Evolutionary conservation across 306 rosid species (phyloP).

Genomic region (Quercus mongolica): DNA sequence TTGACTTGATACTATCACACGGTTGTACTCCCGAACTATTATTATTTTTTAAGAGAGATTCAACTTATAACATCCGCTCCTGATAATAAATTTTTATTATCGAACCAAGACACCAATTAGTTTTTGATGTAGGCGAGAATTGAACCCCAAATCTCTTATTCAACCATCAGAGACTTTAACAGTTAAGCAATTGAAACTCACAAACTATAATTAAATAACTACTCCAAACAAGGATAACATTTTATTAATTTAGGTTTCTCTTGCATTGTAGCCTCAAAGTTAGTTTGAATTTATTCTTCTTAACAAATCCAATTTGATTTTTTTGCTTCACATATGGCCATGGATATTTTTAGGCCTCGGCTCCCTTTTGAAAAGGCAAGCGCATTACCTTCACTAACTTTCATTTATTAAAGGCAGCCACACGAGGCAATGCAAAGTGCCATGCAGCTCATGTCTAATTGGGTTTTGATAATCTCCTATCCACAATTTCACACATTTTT

Average conservation of each 20-base stretch:
- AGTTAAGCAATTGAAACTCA: rapidly evolving
- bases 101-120: rapidly evolving
- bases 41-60: too few species aligned
- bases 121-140: rapidly evolving
- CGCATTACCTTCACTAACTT: background rate
- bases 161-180: rapidly evolving
- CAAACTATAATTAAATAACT: too few species aligned
- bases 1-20: too few species aligned
- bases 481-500: too few species aligned
- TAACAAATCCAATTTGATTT: background rate
- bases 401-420: background rate
- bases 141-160: too few species aligned
- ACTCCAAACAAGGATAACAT: too few species aligned
- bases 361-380: background rate
- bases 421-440: background rate
- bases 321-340: background rate
- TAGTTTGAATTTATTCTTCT: too few species aligned
- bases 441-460: background rate
- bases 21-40: too few species aligned
- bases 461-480: too few species aligned
- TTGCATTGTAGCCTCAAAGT: too few species aligned
- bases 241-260: too few species aligned
- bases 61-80: rapidly evolving
- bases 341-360: background rate
- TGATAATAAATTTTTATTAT: rapidly evolving